Evolutionary conservation across 352 stramenopile genomes (phyloP).

Genomic region (Stephanocyclus meneghinianus): DNA sequence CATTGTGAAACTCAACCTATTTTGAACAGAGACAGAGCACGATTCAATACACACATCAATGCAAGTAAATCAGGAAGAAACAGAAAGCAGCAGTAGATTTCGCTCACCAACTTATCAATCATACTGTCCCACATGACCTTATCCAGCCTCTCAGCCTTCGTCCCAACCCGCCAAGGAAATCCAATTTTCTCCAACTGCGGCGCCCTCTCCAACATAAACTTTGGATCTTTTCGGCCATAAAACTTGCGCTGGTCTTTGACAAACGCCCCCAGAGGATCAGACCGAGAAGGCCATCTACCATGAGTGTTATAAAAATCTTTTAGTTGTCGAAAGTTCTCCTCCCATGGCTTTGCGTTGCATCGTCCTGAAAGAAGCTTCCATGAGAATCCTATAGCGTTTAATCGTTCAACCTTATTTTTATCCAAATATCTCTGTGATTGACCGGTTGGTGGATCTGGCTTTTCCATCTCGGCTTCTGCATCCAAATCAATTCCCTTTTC

Average conservation of each 20-base stretch:
- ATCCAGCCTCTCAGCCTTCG: background rate
- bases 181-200: slow-evolving; percentile 34
- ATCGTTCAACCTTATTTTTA: slow-evolving; percentile 18
- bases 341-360: slow-evolving; percentile 55
- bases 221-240: slow-evolving; percentile 44
- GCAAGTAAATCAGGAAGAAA: background rate
- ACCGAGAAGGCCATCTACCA: slow-evolving; percentile 8
- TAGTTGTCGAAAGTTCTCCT: slow-evolving; percentile 57
- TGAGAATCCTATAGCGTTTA: slow-evolving; percentile 63
- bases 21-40: background rate
- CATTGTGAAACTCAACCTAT: slow-evolving; percentile 9
- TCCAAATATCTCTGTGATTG: slow-evolving; percentile 8
- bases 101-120: slow-evolving; percentile 35
- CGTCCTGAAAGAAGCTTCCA: slow-evolving; percentile 39
- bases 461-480: background rate
- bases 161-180: slow-evolving; percentile 18
- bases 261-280: slow-evolving; percentile 3
- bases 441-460: background rate
- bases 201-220: slow-evolving; percentile 30
- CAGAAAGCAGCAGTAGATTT: background rate
- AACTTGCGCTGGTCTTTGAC: slow-evolving; percentile 26
- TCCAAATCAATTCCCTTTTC: slow-evolving; percentile 20
- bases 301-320: slow-evolving; percentile 10
- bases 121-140: slow-evolving; percentile 35
- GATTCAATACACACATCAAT: background rate